phyloP scores from a whole-genome alignment of 495 filamentous ascomycete genomes.

The Penicillium fimorum region DNA sequence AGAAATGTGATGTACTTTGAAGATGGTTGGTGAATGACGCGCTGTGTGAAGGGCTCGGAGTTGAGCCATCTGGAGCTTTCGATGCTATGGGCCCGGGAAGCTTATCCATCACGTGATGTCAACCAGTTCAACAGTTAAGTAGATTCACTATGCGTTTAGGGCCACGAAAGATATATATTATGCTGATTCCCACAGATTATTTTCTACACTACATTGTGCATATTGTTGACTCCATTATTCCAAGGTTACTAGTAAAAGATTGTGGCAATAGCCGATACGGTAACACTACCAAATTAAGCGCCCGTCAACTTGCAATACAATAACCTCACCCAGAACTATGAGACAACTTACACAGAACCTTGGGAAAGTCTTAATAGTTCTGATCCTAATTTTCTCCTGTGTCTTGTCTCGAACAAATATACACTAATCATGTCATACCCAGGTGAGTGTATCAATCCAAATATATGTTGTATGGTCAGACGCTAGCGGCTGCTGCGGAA shows the following conservation, averaged over 20 bases:
- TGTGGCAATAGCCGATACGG: not conserved
- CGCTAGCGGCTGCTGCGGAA: slow-evolving; percentile 12
- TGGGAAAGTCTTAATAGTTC: not conserved
- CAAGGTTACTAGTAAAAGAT: not conserved
- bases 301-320: not conserved
- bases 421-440: not conserved
- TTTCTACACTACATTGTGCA: too few relatives aligned
- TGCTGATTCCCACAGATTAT: not conserved
- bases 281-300: not conserved
- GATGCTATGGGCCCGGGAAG: slow-evolving; percentile 20
- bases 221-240: not conserved
- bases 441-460: not conserved
- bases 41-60: slow-evolving; percentile 20
- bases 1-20: not conserved
- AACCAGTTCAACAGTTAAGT: not conserved
- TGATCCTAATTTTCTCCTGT: not conserved
- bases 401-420: not conserved
- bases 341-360: not conserved
- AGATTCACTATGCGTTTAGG: not conserved
- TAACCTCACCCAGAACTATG: not conserved
- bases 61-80: slow-evolving; percentile 19
- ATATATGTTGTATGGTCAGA: slow-evolving; percentile 4
- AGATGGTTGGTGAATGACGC: slow-evolving; percentile 19
- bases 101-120: slow-evolving; percentile 21
- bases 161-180: not conserved